Conservation (phyloP, 2,329 filamentous ascomycete genomes). For the Ampelomyces quisqualis region DNA sequence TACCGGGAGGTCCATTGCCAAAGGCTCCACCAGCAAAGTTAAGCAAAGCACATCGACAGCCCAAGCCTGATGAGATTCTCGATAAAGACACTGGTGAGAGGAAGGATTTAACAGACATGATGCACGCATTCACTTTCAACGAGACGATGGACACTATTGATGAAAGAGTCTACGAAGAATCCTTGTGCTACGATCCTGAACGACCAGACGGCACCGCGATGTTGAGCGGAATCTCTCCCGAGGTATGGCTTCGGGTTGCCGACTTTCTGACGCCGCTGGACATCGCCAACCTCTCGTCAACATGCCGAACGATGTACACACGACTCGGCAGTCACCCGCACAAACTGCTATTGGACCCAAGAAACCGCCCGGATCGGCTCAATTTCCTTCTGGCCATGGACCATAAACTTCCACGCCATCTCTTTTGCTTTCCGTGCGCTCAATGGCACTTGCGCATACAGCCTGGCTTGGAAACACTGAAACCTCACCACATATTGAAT, state of each 20-base stretch:
- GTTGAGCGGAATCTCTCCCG: constrained; percentile 23
- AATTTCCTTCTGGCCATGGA: constrained; percentile 57
- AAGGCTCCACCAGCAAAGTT: constrained; percentile 21
- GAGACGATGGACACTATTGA: constrained; percentile 26
- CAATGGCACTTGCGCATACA: constrained; percentile 57
- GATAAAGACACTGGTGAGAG: constrained; percentile 37
- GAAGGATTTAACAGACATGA: constrained; percentile 37
- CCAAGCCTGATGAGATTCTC: constrained; percentile 24
- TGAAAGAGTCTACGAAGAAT: constrained; percentile 15
- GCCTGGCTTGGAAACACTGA: constrained; percentile 56
- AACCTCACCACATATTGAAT: constrained; percentile 56
- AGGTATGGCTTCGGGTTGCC: constrained; percentile 29
- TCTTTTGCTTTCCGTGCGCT: constrained; percentile 61
- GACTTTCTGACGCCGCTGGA: constrained; percentile 32
- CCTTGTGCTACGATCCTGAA: constrained; percentile 24
- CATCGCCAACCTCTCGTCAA: constrained; percentile 31
- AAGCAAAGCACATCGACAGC: constrained; percentile 25
- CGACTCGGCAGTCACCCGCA: constrained; percentile 27
- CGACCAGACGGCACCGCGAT: constrained; percentile 27
- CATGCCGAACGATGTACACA: constrained; percentile 30
- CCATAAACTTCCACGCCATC: constrained; percentile 53
- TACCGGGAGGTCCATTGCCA: constrained; percentile 1
- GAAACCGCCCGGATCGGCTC: constrained; percentile 50
- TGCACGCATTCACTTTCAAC: constrained; percentile 35
- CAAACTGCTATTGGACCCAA: constrained; percentile 34